phyloP scores from a whole-genome alignment of 1,284 basidiomycete genomes.

The Rugosomyces carneus region DNA sequence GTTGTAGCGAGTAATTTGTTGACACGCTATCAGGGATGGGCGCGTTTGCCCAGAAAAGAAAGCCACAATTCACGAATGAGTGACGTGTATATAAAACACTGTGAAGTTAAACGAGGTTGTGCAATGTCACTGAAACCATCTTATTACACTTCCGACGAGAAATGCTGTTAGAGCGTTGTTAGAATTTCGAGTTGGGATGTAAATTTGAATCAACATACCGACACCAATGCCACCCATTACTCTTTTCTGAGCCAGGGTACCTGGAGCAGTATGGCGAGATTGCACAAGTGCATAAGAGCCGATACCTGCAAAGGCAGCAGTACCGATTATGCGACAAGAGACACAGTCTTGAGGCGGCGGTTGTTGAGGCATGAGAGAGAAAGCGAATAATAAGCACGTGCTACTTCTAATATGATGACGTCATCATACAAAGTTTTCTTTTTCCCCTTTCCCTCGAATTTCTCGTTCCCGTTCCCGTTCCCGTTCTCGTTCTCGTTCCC shows the following conservation, averaged over 20 bases:
- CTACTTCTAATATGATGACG: no score
- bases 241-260: slow-evolving; percentile 39
- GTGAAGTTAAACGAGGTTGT: neutral
- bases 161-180: slow-evolving; percentile 22
- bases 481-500: no score
- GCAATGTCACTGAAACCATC: slow-evolving; percentile 29
- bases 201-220: slow-evolving; percentile 36
- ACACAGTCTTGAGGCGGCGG: slow-evolving; percentile 40
- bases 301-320: slow-evolving; percentile 39
- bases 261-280: slow-evolving; percentile 40
- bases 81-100: slow-evolving; percentile 18
- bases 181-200: neutral
- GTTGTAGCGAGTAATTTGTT: neutral
- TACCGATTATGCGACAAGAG: slow-evolving; percentile 46
- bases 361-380: no score
- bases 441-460: no score
- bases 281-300: slow-evolving; percentile 48
- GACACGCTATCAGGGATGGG: slow-evolving; percentile 64
- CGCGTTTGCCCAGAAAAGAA: slow-evolving; percentile 97
- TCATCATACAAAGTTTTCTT: no score
- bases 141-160: slow-evolving; percentile 31
- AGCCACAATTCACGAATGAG: slow-evolving; percentile 72
- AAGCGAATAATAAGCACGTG: no score
- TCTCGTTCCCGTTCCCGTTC: no score
- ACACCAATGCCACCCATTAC: slow-evolving; percentile 43